A percentile compares a stretch with the other conserved stretches of the same genome.
phyloP scores from a whole-genome alignment of 495 filamentous ascomycete genomes.

The Massariosphaeria phaeospora region DNA sequence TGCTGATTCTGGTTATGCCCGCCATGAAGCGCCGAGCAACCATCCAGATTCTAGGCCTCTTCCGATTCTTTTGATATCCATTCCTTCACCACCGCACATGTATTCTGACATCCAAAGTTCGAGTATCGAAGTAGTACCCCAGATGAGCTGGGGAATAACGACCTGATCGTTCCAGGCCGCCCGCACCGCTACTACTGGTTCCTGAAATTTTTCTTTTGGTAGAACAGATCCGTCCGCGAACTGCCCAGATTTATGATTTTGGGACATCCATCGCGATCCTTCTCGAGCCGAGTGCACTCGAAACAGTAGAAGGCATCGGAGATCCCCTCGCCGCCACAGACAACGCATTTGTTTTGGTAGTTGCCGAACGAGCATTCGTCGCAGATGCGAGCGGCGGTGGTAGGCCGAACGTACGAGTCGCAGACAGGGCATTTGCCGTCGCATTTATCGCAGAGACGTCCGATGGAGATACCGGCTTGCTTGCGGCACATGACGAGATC shows the following conservation, averaged over 20 bases:
- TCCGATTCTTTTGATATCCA: no score
- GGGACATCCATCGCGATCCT: constrained; percentile 94
- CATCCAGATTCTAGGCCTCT: no score
- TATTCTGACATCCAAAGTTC: no score
- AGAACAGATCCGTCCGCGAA: constrained; percentile 90
- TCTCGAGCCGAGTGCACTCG: constrained; percentile 94
- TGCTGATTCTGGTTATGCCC: no score
- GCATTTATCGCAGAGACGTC: constrained; percentile 98
- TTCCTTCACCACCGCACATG: no score
- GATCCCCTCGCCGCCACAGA: constrained; percentile 97
- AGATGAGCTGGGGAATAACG: no score
- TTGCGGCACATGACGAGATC: constrained; percentile 99
- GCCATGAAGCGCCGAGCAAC: no score
- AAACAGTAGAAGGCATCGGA: constrained; percentile 99
- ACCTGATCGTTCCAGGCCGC: no score
- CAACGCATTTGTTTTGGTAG: constrained; percentile 99
- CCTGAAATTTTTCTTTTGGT: constrained; percentile 72
- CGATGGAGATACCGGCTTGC: constrained; percentile 95
- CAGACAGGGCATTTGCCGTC: constrained; percentile 99
- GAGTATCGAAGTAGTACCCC: no score
- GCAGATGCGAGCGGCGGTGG: constrained; percentile 95
- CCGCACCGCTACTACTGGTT: constrained; percentile 51
- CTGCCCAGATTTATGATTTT: constrained; percentile 99
- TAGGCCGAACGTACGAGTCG: constrained; percentile 97
- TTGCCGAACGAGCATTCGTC: constrained; percentile 99